phyloP scores from a whole-genome alignment of 371 early-diverging fungal species.

The Actinomucor elegans region DNA sequence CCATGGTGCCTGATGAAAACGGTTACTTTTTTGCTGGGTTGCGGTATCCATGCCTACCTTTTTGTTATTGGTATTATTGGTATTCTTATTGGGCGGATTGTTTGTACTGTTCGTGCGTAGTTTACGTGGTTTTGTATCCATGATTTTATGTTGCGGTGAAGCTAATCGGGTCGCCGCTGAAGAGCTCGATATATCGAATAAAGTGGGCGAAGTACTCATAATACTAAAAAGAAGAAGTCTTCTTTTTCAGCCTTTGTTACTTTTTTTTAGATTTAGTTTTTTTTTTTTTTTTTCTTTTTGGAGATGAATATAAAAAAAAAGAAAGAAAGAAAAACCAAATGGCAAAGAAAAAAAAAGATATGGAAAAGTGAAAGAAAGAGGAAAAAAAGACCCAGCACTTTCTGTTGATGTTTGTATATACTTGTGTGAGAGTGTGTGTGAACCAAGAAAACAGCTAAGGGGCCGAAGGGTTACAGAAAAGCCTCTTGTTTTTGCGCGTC shows the following conservation, averaged over 20 bases:
- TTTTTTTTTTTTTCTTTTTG: background rate
- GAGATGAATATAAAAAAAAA: background rate
- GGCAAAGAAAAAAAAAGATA: constrained; percentile 2
- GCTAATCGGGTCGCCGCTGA: constrained; percentile 21
- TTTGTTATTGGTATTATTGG: constrained; percentile 1
- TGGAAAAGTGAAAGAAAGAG: background rate
- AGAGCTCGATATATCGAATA: constrained; percentile 23
- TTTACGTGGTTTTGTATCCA: constrained; percentile 11
- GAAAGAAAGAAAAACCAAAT: constrained; percentile 1
- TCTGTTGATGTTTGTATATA: background rate
- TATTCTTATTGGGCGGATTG: background rate
- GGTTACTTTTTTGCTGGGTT: background rate
- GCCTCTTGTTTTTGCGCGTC: too few species aligned
- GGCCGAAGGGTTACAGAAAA: constrained; percentile 27
- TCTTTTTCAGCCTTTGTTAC: constrained; percentile 1
- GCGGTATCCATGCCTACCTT: background rate
- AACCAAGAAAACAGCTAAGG: constrained; percentile 17
- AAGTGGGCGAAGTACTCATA: constrained; percentile 26
- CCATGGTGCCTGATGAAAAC: constrained; percentile 46
- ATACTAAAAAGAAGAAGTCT: too few species aligned
- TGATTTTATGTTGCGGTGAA: constrained; percentile 16
- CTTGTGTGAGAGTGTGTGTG: constrained; percentile 5
- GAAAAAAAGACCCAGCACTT: background rate
- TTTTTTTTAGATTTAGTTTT: constrained; percentile 7
- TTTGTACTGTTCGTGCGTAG: background rate